phyloP scores from a whole-genome alignment of 805 yeast species.

The Aciculoconidium aculeatum region DNA sequence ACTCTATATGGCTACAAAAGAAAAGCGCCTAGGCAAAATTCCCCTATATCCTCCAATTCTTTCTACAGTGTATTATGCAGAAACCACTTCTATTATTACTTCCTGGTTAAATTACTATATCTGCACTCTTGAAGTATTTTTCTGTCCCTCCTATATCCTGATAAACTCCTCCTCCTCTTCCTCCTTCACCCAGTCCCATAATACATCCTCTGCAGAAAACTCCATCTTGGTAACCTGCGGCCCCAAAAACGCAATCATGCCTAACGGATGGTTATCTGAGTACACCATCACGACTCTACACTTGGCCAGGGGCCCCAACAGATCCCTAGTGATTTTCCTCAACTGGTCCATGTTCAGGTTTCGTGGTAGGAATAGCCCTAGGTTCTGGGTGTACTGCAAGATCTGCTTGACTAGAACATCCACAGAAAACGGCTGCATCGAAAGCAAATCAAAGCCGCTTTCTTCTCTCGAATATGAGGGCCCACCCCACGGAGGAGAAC shows the following conservation, averaged over 20 bases:
- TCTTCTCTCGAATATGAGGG: slow-evolving; percentile 45
- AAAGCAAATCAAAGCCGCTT: slow-evolving; percentile 39
- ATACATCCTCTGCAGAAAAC: too few relatives aligned
- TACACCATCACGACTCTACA: slow-evolving; percentile 43
- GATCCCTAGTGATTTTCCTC: slow-evolving; percentile 36
- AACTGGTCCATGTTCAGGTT: slow-evolving; percentile 52
- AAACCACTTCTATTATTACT: too few relatives aligned
- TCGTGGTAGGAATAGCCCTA: slow-evolving; percentile 60
- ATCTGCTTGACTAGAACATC: slow-evolving; percentile 40
- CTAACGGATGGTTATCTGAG: slow-evolving; percentile 42
- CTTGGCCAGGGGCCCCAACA: slow-evolving; percentile 39
- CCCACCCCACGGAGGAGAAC: slow-evolving; percentile 93
- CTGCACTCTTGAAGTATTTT: too few relatives aligned
- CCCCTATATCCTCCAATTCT: too few relatives aligned
- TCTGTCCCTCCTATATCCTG: too few relatives aligned
- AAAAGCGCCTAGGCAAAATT: too few relatives aligned
- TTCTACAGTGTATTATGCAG: too few relatives aligned
- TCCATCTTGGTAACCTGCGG: slow-evolving; percentile 6
- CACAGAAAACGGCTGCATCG: slow-evolving; percentile 43
- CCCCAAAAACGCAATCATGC: slow-evolving; percentile 60
- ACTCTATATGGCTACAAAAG: too few relatives aligned
- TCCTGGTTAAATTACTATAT: too few relatives aligned
- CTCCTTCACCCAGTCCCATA: too few relatives aligned
- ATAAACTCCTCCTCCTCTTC: too few relatives aligned
- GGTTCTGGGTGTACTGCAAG: slow-evolving; percentile 36